These are phyloP conservation scores for Colletotrichum eremochloae DNA, from an alignment of 2,329 filamentous ascomycete species.

Conservation along the genomic window DNA sequence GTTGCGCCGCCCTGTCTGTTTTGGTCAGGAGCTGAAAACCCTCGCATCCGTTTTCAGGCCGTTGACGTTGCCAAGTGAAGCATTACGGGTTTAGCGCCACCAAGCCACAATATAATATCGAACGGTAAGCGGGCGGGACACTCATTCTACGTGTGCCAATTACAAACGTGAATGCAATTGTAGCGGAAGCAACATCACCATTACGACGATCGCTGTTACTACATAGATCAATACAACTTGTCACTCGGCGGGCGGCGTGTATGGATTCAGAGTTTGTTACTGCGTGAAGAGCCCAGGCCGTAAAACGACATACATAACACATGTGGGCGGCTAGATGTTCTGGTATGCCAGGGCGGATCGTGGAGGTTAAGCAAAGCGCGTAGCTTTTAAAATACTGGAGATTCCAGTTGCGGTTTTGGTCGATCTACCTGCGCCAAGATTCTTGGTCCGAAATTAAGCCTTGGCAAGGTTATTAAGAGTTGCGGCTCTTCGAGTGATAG, in stretches of 20 bases:
- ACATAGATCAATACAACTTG: neutral
- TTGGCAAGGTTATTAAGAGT: neutral
- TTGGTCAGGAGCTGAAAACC: neutral
- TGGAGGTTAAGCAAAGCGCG: neutral
- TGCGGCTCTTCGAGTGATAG: neutral
- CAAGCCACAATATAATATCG: neutral
- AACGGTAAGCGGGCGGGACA: neutral
- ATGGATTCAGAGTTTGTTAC: too few relatives aligned
- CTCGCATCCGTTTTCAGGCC: neutral
- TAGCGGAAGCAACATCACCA: neutral
- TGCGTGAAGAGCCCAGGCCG: neutral
- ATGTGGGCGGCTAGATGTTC: neutral
- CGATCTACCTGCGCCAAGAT: neutral
- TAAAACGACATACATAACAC: neutral
- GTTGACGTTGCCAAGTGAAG: neutral
- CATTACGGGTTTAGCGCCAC: slow-evolving; percentile 1
- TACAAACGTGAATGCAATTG: too few relatives aligned
- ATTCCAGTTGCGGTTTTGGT: neutral
- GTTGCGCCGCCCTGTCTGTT: neutral
- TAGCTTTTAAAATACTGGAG: neutral
- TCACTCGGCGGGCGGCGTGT: neutral
- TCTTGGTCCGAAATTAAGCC: neutral
- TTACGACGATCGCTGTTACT: neutral
- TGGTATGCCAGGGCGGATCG: neutral
- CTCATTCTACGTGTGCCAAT: neutral